Percentiles rank a stretch among this genome's conserved stretches.
These are phyloP conservation scores for Setaria viridis DNA, from an alignment of 202 grass and related monocot species.

Conservation along the genomic window DNA sequence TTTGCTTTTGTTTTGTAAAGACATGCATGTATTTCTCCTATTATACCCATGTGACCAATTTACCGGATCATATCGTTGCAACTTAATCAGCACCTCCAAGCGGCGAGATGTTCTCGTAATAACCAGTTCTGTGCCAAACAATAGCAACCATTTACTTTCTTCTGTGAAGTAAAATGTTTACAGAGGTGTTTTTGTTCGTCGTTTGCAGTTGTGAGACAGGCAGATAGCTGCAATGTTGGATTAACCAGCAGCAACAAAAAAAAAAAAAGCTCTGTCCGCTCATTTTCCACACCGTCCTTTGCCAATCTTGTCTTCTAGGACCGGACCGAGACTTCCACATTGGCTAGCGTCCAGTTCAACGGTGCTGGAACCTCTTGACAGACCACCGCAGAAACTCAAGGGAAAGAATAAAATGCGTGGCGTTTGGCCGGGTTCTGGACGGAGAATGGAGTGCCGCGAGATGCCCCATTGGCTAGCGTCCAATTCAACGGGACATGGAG, in stretches of 20 bases:
- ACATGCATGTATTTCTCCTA: too few species aligned
- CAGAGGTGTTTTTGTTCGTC: background rate
- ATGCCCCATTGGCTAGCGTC: constrained; percentile 13
- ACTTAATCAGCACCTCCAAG: too few species aligned
- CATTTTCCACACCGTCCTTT: constrained; percentile 35
- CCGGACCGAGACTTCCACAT: background rate
- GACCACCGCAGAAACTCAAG: background rate
- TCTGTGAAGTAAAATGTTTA: background rate
- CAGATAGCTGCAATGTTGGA: background rate
- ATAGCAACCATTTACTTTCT: background rate
- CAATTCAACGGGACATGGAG: background rate
- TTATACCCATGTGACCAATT: too few species aligned
- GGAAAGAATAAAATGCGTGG: background rate
- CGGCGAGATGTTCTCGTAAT: too few species aligned
- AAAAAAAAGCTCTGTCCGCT: background rate
- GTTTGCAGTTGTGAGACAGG: too few species aligned
- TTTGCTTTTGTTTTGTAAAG: background rate
- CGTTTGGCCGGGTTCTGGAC: background rate
- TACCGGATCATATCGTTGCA: too few species aligned
- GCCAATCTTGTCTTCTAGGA: background rate
- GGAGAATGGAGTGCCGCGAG: background rate
- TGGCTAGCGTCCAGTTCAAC: too few species aligned
- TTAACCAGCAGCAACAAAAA: background rate
- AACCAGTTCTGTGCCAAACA: background rate
- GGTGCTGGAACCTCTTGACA: background rate